Conservation (phyloP, 495 filamentous ascomycete genomes). For the Xeromyces bisporus region DNA sequence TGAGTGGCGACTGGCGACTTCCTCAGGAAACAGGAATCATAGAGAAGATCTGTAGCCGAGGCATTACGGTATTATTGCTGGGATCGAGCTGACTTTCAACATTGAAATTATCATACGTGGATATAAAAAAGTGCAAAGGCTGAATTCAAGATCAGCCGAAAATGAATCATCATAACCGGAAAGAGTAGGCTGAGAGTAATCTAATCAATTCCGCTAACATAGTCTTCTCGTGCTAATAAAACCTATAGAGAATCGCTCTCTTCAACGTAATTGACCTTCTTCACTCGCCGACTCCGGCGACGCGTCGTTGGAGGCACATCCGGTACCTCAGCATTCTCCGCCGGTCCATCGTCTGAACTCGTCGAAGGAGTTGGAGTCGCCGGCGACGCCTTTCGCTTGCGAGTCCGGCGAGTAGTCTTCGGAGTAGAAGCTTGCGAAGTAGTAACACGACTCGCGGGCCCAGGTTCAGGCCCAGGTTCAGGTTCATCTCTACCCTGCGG, state of each 20-base stretch:
- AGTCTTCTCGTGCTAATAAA: neutral
- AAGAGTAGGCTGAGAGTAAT: too few relatives aligned
- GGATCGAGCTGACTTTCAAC: too few relatives aligned
- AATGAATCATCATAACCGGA: too few relatives aligned
- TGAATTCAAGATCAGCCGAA: too few relatives aligned
- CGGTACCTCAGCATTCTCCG: conserved; percentile 4
- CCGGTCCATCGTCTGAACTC: conserved; percentile 12
- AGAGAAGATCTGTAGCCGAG: too few relatives aligned
- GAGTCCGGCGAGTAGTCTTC: conserved; percentile 10
- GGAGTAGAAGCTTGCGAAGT: conserved; percentile 7
- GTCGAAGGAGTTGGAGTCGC: conserved; percentile 12
- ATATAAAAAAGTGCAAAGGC: too few relatives aligned
- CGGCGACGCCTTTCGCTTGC: conserved; percentile 21
- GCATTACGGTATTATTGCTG: too few relatives aligned
- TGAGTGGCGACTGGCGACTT: too few relatives aligned
- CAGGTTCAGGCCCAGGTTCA: conserved; percentile 5
- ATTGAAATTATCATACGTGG: too few relatives aligned
- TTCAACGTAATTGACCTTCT: conserved; percentile 32
- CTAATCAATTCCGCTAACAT: too few relatives aligned
- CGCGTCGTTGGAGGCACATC: conserved; percentile 4
- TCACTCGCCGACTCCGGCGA: conserved; percentile 22
- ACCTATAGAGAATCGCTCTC: conserved; percentile 12
- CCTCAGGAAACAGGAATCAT: too few relatives aligned
- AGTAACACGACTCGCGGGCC: conserved; percentile 10
- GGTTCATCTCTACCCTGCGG: conserved; percentile 1